Conservation (phyloP, 1,139 yeast genomes). For the Yamadazyma blattariae region DNA sequence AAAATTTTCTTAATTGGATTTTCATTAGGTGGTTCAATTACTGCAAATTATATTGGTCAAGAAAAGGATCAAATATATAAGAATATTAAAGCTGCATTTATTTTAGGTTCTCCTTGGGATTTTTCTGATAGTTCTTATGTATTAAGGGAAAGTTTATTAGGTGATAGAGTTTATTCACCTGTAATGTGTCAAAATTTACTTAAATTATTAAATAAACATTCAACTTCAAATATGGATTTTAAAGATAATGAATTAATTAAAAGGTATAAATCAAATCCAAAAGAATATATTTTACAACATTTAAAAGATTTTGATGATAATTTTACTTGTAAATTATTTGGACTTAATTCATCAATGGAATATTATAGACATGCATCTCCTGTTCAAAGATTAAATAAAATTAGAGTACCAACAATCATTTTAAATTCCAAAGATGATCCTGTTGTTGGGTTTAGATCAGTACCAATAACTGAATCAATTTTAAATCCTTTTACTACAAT, state of each 20-base stretch:
- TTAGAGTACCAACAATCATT: constrained; percentile 53
- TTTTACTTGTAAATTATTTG: constrained; percentile 54
- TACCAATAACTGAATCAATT: constrained; percentile 60
- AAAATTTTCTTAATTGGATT: constrained; percentile 52
- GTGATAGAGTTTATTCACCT: constrained; percentile 50
- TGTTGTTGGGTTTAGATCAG: constrained; percentile 46
- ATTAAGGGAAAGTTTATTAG: constrained; percentile 39
- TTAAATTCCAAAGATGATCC: constrained; percentile 58
- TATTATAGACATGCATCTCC: constrained; percentile 58
- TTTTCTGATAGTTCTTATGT: constrained; percentile 45
- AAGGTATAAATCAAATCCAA: constrained; percentile 32
- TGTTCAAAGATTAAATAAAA: constrained; percentile 42
- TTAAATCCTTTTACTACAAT: constrained; percentile 69
- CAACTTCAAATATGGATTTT: constrained; percentile 25
- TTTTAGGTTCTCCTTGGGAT: constrained; percentile 60
- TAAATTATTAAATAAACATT: constrained; percentile 42
- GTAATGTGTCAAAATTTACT: constrained; percentile 51
- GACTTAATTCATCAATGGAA: constrained; percentile 50
- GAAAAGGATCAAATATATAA: constrained; percentile 34
- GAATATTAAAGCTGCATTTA: constrained; percentile 47
- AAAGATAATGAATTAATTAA: constrained; percentile 23
- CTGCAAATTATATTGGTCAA: constrained; percentile 56
- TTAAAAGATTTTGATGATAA: constrained; percentile 48
- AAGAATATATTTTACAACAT: constrained; percentile 27
- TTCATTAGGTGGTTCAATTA: constrained; percentile 56